Percentiles rank a stretch among this genome's conserved stretches.
phyloP scores from a whole-genome alignment of 2,329 filamentous ascomycete species.

The Cytospora paraplurivora region DNA sequence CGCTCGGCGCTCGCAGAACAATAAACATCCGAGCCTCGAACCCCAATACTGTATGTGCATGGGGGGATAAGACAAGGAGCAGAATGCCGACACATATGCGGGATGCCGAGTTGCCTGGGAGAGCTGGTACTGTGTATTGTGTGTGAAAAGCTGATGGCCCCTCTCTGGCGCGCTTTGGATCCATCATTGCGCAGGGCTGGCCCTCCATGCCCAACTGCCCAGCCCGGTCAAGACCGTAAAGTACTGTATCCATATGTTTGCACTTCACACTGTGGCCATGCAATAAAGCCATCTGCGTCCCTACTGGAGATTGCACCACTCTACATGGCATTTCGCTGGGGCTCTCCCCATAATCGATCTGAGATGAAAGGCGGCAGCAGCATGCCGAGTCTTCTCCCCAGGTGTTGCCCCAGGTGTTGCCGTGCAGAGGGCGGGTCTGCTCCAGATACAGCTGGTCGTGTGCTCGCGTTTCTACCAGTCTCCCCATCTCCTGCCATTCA shows the following conservation, averaged over 20 bases:
- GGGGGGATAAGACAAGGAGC: not conserved
- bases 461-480: constrained; percentile 1
- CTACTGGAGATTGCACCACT: constrained; percentile 11
- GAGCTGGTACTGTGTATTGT: constrained; percentile 6
- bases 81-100: not conserved
- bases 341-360: not conserved
- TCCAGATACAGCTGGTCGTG: constrained; percentile 4
- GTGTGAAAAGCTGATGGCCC: constrained; percentile 16
- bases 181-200: constrained; percentile 1
- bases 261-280: constrained; percentile 2
- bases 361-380: constrained; percentile 9
- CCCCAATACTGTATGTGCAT: not conserved
- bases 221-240: not conserved
- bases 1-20: not conserved
- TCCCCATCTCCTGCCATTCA: constrained; percentile 4
- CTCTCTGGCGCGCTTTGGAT: constrained; percentile 4
- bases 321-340: constrained; percentile 16
- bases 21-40: constrained; percentile 7
- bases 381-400: constrained; percentile 11
- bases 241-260: not conserved
- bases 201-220: constrained; percentile 1
- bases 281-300: not conserved
- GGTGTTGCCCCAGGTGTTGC: constrained; percentile 3
- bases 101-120: not conserved
- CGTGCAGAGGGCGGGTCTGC: constrained; percentile 13